A percentile compares a stretch with the other conserved stretches of the same genome.
Conservation (phyloP, 192 early-diverging fungal species). For the Lobosporangium transversale region DNA sequence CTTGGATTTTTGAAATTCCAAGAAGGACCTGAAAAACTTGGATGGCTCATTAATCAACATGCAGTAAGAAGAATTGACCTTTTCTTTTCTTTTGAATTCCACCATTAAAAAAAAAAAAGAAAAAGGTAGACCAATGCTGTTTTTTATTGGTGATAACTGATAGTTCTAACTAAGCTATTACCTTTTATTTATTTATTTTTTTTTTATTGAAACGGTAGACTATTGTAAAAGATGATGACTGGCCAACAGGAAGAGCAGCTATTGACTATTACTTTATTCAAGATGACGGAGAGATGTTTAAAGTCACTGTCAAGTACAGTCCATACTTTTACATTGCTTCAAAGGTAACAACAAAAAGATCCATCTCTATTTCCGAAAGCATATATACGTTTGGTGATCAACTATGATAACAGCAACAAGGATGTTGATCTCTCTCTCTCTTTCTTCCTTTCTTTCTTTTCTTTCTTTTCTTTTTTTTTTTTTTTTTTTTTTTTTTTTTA, state of each 20-base stretch:
- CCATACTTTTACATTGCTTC: slow-evolving; percentile 94
- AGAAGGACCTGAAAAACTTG: slow-evolving; percentile 76
- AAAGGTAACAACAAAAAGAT: slow-evolving; percentile 60
- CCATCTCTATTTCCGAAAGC: not conserved
- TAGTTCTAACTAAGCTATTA: not conserved
- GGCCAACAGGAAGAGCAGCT: slow-evolving; percentile 71
- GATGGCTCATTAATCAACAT: slow-evolving; percentile 98
- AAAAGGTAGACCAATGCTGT: no score
- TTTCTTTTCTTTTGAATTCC: slow-evolving; percentile 3
- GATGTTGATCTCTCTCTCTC: no score
- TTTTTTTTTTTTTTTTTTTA: not conserved
- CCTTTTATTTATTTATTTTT: slow-evolving; percentile 10
- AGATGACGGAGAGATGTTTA: slow-evolving; percentile 89
- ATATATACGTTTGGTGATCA: not conserved
- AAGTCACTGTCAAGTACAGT: slow-evolving; percentile 82
- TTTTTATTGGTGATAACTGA: no score
- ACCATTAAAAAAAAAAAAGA: no score
- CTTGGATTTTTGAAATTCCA: slow-evolving; percentile 77
- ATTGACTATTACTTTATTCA: slow-evolving; percentile 95
- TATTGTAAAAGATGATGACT: slow-evolving; percentile 70
- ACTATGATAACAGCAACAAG: no score
- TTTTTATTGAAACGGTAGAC: slow-evolving; percentile 66
- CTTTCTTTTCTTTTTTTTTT: not conserved
- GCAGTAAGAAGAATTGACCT: slow-evolving; percentile 67
- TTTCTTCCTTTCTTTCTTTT: not conserved